A percentile compares a stretch with the other conserved stretches of the same genome.
phyloP scores from a whole-genome alignment of 805 yeast genomes.

The Starmerella powellii region DNA sequence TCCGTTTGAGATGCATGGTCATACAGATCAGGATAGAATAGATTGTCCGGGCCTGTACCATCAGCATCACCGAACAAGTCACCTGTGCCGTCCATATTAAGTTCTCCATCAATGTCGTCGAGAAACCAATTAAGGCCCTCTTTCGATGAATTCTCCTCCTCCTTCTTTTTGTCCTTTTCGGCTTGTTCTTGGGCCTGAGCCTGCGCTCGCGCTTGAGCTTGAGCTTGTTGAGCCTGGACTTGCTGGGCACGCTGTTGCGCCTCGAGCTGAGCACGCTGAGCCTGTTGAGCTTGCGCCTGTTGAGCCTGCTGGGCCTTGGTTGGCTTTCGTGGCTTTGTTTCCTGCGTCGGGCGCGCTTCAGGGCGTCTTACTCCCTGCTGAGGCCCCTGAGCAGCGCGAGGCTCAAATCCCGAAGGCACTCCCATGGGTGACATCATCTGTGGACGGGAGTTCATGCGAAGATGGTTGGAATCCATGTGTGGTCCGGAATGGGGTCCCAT shows the following conservation, averaged over 20 bases:
- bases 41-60: constrained; percentile 1
- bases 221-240: background rate
- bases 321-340: background rate
- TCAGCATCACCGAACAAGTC: constrained; percentile 11
- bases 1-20: constrained; percentile 1
- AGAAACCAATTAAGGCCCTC: constrained; percentile 19
- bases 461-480: background rate
- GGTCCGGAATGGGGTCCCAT: background rate
- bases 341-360: no score
- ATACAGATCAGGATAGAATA: constrained; percentile 7
- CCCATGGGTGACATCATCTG: background rate
- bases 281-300: constrained; percentile 1
- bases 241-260: constrained; percentile 2
- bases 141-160: constrained; percentile 1
- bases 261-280: background rate
- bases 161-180: constrained; percentile 3
- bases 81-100: constrained; percentile 3
- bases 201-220: constrained; percentile 3
- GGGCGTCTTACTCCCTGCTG: no score
- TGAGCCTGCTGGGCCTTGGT: constrained; percentile 1
- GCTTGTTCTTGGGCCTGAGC: constrained; percentile 4
- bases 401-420: no score
- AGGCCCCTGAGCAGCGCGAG: no score
- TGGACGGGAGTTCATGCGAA: background rate
- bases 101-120: constrained; percentile 17